These are phyloP conservation scores for Mycena albidolilacea DNA, from an alignment of 768 basidiomycete genomes.

Conservation along the genomic window DNA sequence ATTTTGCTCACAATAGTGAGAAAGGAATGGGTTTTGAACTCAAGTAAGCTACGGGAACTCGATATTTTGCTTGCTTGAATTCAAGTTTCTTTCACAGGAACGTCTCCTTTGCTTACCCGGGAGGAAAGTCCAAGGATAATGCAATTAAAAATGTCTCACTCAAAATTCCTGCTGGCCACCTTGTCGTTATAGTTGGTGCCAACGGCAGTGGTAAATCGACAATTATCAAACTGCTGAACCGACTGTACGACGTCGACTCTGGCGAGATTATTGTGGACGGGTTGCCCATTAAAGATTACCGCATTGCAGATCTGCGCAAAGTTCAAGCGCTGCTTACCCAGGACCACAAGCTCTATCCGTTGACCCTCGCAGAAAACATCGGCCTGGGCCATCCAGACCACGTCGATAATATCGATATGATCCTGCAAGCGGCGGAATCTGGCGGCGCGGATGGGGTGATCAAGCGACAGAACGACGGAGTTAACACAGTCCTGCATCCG, in stretches of 20 bases:
- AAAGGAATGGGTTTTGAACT: slow-evolving; percentile 35
- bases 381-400: slow-evolving; percentile 49
- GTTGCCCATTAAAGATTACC: slow-evolving; percentile 47
- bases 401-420: slow-evolving; percentile 12
- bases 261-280: slow-evolving; percentile 53
- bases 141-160: slow-evolving; percentile 46
- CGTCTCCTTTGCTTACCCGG: slow-evolving; percentile 56
- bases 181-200: slow-evolving; percentile 52
- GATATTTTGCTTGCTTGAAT: background rate
- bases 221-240: slow-evolving; percentile 51
- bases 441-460: slow-evolving; percentile 29
- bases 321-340: slow-evolving; percentile 54
- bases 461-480: slow-evolving; percentile 13
- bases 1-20: slow-evolving; percentile 25
- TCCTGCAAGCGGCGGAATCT: slow-evolving; percentile 16
- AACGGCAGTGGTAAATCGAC: slow-evolving; percentile 55
- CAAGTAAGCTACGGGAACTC: background rate
- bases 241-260: slow-evolving; percentile 47
- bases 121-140: slow-evolving; percentile 29
- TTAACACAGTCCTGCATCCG: slow-evolving; percentile 8
- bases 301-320: slow-evolving; percentile 45
- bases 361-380: slow-evolving; percentile 56
- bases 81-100: slow-evolving; percentile 42
- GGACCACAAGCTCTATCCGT: slow-evolving; percentile 52
- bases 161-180: slow-evolving; percentile 45